Evolutionary conservation across 257 asterid species (phyloP).

Genomic region (Solanum corneliomulleri): DNA sequence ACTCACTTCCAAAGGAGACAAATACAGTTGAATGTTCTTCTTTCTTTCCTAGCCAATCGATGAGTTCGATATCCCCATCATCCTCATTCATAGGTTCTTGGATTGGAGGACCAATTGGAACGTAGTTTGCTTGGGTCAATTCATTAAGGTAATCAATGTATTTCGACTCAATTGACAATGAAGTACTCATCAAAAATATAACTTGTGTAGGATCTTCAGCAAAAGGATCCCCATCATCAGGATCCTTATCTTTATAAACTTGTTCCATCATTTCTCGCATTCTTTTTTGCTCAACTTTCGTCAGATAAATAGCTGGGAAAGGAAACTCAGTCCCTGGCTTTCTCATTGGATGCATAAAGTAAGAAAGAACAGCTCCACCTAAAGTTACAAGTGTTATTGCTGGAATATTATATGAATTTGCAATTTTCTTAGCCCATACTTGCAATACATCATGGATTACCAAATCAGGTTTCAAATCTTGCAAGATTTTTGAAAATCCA

Average conservation of each 20-base stretch:
- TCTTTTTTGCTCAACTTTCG: neutral
- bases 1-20: neutral
- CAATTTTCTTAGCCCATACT: neutral
- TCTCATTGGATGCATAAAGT: neutral
- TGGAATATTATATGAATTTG: neutral
- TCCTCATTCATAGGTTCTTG: constrained; percentile 1
- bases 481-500: neutral
- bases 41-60: neutral
- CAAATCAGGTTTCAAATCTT: neutral
- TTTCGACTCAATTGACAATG: neutral
- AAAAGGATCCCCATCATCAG: neutral
- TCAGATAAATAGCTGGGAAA: neutral
- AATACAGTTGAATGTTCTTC: neutral
- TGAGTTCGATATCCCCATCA: neutral
- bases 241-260: neutral
- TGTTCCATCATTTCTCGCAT: neutral
- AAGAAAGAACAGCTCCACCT: neutral
- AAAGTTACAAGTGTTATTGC: neutral
- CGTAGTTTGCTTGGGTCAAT: neutral
- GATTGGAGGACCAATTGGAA: neutral
- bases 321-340: neutral
- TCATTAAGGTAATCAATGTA: neutral
- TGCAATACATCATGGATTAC: neutral
- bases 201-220: neutral
- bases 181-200: neutral